Evolutionary conservation across 2,329 filamentous ascomycete genomes (phyloP), one percentile per base, ranked within the genome.

Genomic region (Drechslera avenae): DNA sequence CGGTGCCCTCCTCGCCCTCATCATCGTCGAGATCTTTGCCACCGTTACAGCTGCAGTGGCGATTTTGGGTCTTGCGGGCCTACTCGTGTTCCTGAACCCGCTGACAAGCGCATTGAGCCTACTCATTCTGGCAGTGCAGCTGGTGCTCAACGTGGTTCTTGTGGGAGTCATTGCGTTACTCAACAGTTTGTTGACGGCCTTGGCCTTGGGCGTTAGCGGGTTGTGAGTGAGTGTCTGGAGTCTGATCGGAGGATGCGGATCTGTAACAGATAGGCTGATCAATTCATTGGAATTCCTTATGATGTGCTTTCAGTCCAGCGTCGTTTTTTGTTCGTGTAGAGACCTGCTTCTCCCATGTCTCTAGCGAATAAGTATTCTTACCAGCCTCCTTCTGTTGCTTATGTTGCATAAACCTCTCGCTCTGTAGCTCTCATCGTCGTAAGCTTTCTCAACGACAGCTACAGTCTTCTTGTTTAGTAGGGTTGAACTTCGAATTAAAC

Each of bases 1-100:
- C 2, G 41, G 42, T 13, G 54, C 51, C 1, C 42, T 60, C 3
- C 57, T 62, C 6, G 41, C 50, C 6, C 51, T 60, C 14, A 62
- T 60, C 36, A 59, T 62, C 10, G 45, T 62, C 1, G 60, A 64
- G 40, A 56, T 62, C 8, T 59, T 64, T 12, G 60, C 60, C 7
- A 64, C 59, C 1, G 16, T 63, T 31, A 44, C 50, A 17, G 59
- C 41, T 16, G 59, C 60, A 1, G 40, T 60, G 26, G 53, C 53
- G 9, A 54, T 62, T n/a, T 17, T 63, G 13, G 59, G 55, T 9
- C 45, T 59, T 8, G 59, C 54, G 9, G 57, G 50, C 4, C 17
- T 62, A 4, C 19, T 62, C 9, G 26, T 63, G 4, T 59, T 49
- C 26, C 16, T 59, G 21, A 59, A 60, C 26, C 57, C 57, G 2